Conservation (phyloP, 1,284 basidiomycete genomes). For the Phaffia rhodozyma region DNA sequence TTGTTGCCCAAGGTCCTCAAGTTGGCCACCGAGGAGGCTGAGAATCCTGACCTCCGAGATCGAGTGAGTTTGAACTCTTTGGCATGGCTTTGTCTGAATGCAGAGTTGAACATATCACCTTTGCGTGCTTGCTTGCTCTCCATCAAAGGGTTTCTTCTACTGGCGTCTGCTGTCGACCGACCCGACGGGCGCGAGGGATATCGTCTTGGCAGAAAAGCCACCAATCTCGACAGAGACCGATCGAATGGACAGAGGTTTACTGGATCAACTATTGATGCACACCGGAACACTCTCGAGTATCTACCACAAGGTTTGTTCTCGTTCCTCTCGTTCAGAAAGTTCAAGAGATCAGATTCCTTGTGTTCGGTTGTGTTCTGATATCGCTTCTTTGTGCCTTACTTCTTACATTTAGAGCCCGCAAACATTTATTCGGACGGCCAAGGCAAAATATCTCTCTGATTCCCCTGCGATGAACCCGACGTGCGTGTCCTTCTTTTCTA, state of each 20-base stretch:
- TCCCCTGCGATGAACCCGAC: constrained; percentile 14
- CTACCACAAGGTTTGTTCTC: constrained; percentile 26
- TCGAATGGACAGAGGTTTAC: constrained; percentile 85
- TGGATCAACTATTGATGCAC: constrained; percentile 55
- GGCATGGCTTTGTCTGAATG: constrained; percentile 21
- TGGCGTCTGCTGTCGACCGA: constrained; percentile 95
- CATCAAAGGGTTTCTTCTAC: constrained; percentile 73
- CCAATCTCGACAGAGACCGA: constrained; percentile 97
- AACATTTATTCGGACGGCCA: constrained; percentile 37
- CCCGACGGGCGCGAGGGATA: constrained; percentile 72
- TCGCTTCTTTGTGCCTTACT: neutral
- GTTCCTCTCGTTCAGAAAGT: neutral
- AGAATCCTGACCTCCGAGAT: constrained; percentile 93
- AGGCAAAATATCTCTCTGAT: constrained; percentile 29
- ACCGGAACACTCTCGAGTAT: constrained; percentile 37
- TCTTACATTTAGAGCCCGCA: constrained; percentile 10
- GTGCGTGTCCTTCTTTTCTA: neutral
- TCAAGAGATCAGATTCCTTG: constrained; percentile 29
- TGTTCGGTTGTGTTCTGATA: constrained; percentile 20
- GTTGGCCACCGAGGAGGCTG: constrained; percentile 93
- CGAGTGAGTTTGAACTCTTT: constrained; percentile 40
- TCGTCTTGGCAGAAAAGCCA: constrained; percentile 90
- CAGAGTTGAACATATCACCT: constrained; percentile 48
- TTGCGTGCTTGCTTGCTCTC: constrained; percentile 66
- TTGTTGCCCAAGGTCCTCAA: constrained; percentile 93